A percentile compares a stretch with the other conserved stretches of the same genome.
These are phyloP conservation scores for Strigomonas culicis DNA, from an alignment of 208 protist genomes.

Conservation along the genomic window DNA sequence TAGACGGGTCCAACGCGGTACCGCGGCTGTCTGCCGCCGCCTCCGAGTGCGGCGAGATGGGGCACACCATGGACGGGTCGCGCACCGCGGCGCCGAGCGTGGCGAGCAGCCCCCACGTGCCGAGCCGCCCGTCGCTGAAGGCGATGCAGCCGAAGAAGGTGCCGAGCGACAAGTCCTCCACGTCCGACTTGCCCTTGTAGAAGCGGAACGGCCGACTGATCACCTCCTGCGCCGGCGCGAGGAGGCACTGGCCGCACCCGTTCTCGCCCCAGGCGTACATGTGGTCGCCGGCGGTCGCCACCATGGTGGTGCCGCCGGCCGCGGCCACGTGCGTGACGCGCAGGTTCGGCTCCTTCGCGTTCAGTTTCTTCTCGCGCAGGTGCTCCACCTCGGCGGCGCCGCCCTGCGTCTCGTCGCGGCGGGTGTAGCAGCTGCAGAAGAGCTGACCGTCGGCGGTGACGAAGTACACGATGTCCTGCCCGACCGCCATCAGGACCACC, in stretches of 20 bases:
- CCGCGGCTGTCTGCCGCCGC: too few relatives aligned
- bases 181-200: slow-evolving; percentile 14
- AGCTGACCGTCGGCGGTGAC: slow-evolving; percentile 11
- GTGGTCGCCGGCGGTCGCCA: slow-evolving; percentile 24
- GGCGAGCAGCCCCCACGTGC: slow-evolving; percentile 46
- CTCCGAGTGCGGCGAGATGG: slow-evolving; percentile 20
- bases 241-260: slow-evolving; percentile 63
- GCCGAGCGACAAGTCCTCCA: slow-evolving; percentile 55
- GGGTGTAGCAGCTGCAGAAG: too few relatives aligned
- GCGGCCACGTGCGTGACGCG: slow-evolving; percentile 19
- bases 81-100: slow-evolving; percentile 39
- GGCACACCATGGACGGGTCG: slow-evolving; percentile 19
- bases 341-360: not conserved
- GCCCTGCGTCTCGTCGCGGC: too few relatives aligned
- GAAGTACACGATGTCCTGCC: slow-evolving; percentile 4
- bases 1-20: too few relatives aligned
- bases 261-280: slow-evolving; percentile 81
- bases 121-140: slow-evolving; percentile 45
- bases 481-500: slow-evolving; percentile 14
- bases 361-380: slow-evolving; percentile 26
- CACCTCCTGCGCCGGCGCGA: slow-evolving; percentile 14
- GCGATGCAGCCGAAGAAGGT: slow-evolving; percentile 37
- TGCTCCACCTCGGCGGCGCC: slow-evolving; percentile 20
- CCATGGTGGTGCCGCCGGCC: slow-evolving; percentile 37
- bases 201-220: slow-evolving; percentile 33